These are phyloP conservation scores for Suhomyces sp. DNA, from an alignment of 805 yeast genomes.

Conservation along the genomic window DNA sequence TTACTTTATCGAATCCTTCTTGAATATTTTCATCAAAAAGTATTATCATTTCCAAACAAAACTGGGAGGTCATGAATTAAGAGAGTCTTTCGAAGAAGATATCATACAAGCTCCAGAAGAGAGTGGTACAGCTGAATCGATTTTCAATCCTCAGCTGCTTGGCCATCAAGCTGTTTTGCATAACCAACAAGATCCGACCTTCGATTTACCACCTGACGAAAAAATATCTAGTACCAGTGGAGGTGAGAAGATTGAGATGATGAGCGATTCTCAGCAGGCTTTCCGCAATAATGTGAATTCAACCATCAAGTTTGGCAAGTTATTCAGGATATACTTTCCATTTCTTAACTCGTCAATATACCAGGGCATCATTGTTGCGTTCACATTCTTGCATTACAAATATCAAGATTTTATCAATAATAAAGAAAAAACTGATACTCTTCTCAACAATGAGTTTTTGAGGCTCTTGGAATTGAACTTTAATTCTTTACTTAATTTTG, in stretches of 20 bases:
- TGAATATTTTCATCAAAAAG: constrained; percentile 14
- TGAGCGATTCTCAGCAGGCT: background rate
- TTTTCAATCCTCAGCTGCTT: background rate
- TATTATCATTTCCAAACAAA: constrained; percentile 7
- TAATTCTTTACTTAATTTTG: constrained; percentile 21
- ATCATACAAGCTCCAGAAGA: background rate
- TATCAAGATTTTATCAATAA: constrained; percentile 31
- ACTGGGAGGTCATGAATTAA: background rate
- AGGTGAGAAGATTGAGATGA: background rate
- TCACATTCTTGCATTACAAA: constrained; percentile 46
- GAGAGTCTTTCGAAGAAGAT: background rate
- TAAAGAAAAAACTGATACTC: constrained; percentile 11
- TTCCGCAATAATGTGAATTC: constrained; percentile 3
- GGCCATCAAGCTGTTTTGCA: background rate
- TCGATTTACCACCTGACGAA: background rate
- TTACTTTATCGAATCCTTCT: constrained; percentile 31
- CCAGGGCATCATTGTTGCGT: constrained; percentile 51
- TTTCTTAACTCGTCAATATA: constrained; percentile 48
- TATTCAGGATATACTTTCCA: constrained; percentile 42
- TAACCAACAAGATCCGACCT: background rate
- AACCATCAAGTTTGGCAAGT: constrained; percentile 25
- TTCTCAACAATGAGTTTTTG: constrained; percentile 19
- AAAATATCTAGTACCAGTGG: background rate
- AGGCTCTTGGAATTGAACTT: constrained; percentile 21
- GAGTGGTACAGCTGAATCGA: background rate